Conservation (phyloP, 768 basidiomycete genomes). For the Trametes sanguinea region DNA sequence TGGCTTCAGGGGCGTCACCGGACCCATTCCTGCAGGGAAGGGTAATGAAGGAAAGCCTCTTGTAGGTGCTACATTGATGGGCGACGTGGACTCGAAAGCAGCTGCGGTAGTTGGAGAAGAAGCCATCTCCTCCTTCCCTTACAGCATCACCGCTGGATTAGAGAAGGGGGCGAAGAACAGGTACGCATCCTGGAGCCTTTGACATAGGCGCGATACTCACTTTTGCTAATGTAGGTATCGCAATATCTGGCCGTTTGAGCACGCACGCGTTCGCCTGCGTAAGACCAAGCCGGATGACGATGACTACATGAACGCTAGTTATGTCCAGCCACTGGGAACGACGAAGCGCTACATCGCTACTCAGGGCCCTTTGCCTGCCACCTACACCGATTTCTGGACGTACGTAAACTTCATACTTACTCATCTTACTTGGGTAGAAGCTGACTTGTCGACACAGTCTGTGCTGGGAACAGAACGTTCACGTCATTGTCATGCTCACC, state of each 20-base stretch:
- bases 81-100: background rate
- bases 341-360: constrained; percentile 89
- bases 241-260: constrained; percentile 98
- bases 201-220: background rate
- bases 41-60: constrained; percentile 6
- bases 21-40: background rate
- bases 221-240: constrained; percentile 62
- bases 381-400: constrained; percentile 95
- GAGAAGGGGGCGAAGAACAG: constrained; percentile 95
- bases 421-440: background rate
- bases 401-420: constrained; percentile 43
- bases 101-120: constrained; percentile 11
- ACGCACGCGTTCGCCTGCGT: constrained; percentile 81
- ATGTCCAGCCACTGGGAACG: constrained; percentile 85
- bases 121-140: constrained; percentile 58
- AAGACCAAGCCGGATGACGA: constrained; percentile 43
- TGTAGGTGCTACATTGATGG: constrained; percentile 13
- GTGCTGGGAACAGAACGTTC: constrained; percentile 92
- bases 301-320: constrained; percentile 96
- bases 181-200: constrained; percentile 40
- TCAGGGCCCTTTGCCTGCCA: constrained; percentile 89
- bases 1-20: constrained; percentile 9
- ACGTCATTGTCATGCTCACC: constrained; percentile 96
- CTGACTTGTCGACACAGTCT: constrained; percentile 48
- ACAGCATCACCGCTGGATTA: constrained; percentile 92